Conservation (phyloP, 2,329 filamentous ascomycete species). For the Teratosphaeria zuluensis region DNA sequence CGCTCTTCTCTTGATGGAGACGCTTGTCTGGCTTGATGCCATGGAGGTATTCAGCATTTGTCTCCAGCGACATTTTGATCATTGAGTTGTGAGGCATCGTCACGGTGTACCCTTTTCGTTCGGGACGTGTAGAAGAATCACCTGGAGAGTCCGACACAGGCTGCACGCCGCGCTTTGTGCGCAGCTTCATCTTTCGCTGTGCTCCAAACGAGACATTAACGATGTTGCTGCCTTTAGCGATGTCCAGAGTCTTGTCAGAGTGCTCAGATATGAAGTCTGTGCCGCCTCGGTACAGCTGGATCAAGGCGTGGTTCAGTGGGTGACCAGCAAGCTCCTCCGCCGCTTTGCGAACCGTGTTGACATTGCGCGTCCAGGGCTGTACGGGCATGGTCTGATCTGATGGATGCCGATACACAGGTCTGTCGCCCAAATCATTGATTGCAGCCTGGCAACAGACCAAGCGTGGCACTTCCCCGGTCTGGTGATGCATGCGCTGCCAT, state of each 20-base stretch:
- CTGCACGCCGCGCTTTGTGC: constrained; percentile 57
- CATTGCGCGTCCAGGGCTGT: constrained; percentile 62
- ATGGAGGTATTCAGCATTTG: constrained; percentile 84
- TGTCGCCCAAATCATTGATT: constrained; percentile 56
- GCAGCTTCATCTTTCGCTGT: constrained; percentile 78
- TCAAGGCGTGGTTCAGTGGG: constrained; percentile 77
- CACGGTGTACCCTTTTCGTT: constrained; percentile 47
- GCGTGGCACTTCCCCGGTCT: constrained; percentile 81
- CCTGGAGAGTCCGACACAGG: background rate
- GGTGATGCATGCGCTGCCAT: constrained; percentile 90
- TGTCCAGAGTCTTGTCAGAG: constrained; percentile 92
- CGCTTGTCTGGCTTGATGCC: constrained; percentile 86
- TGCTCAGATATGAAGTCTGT: constrained; percentile 93
- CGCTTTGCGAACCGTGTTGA: constrained; percentile 55
- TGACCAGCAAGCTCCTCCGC: constrained; percentile 70
- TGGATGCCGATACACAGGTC: constrained; percentile 91
- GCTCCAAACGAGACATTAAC: constrained; percentile 93
- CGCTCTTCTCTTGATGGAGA: constrained; percentile 53
- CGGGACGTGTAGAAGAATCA: constrained; percentile 31
- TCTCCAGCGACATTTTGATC: constrained; percentile 68
- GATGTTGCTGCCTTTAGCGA: constrained; percentile 69
- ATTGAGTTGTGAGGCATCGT: constrained; percentile 80
- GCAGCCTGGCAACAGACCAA: constrained; percentile 82
- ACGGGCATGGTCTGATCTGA: constrained; percentile 77
- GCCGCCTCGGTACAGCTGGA: constrained; percentile 85